Conservation (phyloP, 75 land plant species). For the Ceratopteris richardii region DNA sequence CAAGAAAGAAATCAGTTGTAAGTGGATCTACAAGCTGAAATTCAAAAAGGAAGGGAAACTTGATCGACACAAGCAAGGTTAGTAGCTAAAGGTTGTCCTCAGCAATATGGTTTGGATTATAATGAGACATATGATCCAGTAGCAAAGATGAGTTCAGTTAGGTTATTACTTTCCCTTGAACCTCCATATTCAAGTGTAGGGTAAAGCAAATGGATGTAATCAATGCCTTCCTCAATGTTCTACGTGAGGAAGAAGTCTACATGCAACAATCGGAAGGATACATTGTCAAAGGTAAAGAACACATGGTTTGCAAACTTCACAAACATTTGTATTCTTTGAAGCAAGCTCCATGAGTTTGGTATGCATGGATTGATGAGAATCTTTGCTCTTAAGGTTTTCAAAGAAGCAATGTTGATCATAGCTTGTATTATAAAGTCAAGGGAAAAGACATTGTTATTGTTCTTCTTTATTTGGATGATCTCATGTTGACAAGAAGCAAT, state of each 20-base stretch:
- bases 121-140: background rate
- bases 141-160: background rate
- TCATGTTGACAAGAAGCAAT: background rate
- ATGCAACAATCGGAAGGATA: background rate
- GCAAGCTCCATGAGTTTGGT: too few relatives aligned
- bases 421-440: too few relatives aligned
- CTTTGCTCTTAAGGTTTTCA: too few relatives aligned
- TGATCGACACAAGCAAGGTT: background rate
- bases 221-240: background rate
- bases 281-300: too few relatives aligned
- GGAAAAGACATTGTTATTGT: too few relatives aligned
- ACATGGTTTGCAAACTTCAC: too few relatives aligned
- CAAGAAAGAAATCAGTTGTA: too few relatives aligned
- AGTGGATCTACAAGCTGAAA: background rate
- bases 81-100: constrained; percentile 1
- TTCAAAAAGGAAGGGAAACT: background rate
- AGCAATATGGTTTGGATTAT: background rate
- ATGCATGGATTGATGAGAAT: too few relatives aligned
- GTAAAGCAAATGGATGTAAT: too few relatives aligned
- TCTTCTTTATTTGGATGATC: too few relatives aligned
- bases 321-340: too few relatives aligned
- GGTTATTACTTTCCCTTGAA: background rate
- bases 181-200: background rate
- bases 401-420: too few relatives aligned
- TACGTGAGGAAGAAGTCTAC: background rate